A percentile compares a stretch with the other conserved stretches of the same genome.
Evolutionary conservation across 2,329 filamentous ascomycete genomes (phyloP).

Genomic region (Paecilomyces niveus): DNA sequence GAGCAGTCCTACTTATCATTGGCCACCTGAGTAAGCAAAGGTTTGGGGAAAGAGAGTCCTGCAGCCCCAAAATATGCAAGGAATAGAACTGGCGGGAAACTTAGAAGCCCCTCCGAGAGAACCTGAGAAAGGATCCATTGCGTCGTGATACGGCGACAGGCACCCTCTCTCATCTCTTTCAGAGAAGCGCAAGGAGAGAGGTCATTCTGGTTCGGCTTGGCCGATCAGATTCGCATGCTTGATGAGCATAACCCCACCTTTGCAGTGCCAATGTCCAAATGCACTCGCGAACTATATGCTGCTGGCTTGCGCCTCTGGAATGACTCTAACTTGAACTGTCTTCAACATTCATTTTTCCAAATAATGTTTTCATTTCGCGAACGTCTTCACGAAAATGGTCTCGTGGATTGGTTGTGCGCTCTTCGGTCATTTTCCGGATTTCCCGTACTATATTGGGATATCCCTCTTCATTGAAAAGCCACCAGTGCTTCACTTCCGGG

Average conservation of each 20-base stretch:
- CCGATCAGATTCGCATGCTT: not conserved
- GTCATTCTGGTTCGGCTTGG: not conserved
- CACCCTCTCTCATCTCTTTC: not conserved
- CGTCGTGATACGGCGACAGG: not conserved
- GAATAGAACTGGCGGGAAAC: not conserved
- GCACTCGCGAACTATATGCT: not conserved
- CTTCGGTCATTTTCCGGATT: conserved; percentile 74
- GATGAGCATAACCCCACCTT: not conserved
- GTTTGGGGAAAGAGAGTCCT: not conserved
- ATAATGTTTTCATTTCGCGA: conserved; percentile 68
- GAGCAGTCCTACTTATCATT: not conserved
- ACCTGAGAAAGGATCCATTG: not conserved
- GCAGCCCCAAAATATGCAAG: not conserved
- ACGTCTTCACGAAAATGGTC: conserved; percentile 55
- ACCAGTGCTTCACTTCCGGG: conserved; percentile 70
- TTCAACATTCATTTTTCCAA: conserved; percentile 54
- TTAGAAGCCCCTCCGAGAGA: not conserved
- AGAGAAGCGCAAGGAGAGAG: not conserved
- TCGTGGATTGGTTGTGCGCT: conserved; percentile 55
- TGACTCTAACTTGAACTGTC: conserved; percentile 27
- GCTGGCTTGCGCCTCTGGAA: conserved; percentile 12
- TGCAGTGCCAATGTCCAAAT: not conserved
- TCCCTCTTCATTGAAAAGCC: conserved; percentile 76
- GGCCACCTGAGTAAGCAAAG: not conserved
- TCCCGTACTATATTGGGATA: conserved; percentile 67